Conservation (phyloP, 2,329 filamentous ascomycete species). For the Rhytidhysteron rufulum region DNA sequence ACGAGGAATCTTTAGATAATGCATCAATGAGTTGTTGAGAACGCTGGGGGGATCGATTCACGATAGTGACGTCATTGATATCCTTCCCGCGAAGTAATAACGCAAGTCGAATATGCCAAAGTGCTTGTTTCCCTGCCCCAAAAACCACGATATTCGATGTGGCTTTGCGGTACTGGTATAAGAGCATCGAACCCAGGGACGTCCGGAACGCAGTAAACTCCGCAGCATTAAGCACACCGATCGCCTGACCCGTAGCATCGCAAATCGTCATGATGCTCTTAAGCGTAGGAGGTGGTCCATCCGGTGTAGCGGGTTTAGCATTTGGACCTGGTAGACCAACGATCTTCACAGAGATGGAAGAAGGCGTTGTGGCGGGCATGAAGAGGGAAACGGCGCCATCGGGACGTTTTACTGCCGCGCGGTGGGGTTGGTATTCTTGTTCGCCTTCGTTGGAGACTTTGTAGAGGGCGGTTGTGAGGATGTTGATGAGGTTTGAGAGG, state of each 20-base stretch:
- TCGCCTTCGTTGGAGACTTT: slow-evolving; percentile 20
- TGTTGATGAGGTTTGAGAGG: slow-evolving; percentile 30
- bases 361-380: slow-evolving; percentile 66
- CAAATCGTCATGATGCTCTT: slow-evolving; percentile 65
- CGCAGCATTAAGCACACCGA: slow-evolving; percentile 68
- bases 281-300: slow-evolving; percentile 44
- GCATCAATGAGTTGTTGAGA: slow-evolving; percentile 8
- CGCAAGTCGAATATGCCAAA: slow-evolving; percentile 48
- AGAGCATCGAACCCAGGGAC: slow-evolving; percentile 65
- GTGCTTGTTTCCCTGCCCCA: slow-evolving; percentile 47
- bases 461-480: slow-evolving; percentile 30
- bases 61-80: slow-evolving; percentile 24
- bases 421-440: slow-evolving; percentile 40
- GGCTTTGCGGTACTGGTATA: slow-evolving; percentile 30
- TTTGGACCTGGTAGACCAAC: no score
- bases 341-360: slow-evolving; percentile 68
- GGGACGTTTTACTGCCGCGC: slow-evolving; percentile 38
- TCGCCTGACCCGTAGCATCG: slow-evolving; percentile 48
- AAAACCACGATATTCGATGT: slow-evolving; percentile 42
- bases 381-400: slow-evolving; percentile 59
- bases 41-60: slow-evolving; percentile 17
- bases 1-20: no score
- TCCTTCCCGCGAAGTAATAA: slow-evolving; percentile 33
- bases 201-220: slow-evolving; percentile 79
- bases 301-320: slow-evolving; percentile 37